Evolutionary conservation across 257 asterid genomes (phyloP).

Genomic region (Paraleonurus japonicus): DNA sequence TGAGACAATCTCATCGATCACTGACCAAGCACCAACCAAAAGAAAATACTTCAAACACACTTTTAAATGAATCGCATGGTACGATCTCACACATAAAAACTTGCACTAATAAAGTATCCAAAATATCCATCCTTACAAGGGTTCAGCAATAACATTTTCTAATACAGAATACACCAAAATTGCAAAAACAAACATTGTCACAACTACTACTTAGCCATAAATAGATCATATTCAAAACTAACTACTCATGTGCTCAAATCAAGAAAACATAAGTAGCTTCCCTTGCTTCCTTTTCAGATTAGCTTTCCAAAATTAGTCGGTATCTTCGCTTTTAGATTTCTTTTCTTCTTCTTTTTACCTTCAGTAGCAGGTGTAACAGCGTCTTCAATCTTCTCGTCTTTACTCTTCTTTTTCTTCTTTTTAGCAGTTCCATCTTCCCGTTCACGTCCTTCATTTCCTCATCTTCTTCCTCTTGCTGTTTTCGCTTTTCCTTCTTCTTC

Average conservation of each 20-base stretch:
- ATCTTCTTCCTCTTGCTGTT: conserved; percentile 41
- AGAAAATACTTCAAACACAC: too few relatives aligned
- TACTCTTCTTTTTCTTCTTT: not conserved
- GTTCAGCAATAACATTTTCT: conserved; percentile 7
- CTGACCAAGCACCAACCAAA: too few relatives aligned
- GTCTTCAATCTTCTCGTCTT: not conserved
- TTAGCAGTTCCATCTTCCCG: conserved; percentile 49
- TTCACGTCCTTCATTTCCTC: conserved; percentile 36
- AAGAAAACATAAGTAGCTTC: conserved; percentile 26
- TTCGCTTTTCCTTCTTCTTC: conserved; percentile 45
- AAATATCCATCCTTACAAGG: conserved; percentile 5
- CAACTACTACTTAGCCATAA: conserved; percentile 21
- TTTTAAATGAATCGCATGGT: too few relatives aligned
- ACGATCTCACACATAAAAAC: too few relatives aligned
- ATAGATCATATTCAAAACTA: conserved; percentile 8
- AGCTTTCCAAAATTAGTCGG: conserved; percentile 33
- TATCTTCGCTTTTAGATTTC: not conserved
- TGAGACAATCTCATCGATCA: too few relatives aligned
- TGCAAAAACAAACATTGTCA: not conserved
- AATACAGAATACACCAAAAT: conserved; percentile 2
- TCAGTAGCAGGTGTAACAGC: not conserved
- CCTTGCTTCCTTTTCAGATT: conserved; percentile 45
- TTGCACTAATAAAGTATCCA: conserved; percentile 16
- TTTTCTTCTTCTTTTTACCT: not conserved
- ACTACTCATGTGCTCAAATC: not conserved